Percentiles rank a stretch among this genome's conserved stretches.
Conservation (phyloP, 371 early-diverging fungal species). For the Nematocida sp. region DNA sequence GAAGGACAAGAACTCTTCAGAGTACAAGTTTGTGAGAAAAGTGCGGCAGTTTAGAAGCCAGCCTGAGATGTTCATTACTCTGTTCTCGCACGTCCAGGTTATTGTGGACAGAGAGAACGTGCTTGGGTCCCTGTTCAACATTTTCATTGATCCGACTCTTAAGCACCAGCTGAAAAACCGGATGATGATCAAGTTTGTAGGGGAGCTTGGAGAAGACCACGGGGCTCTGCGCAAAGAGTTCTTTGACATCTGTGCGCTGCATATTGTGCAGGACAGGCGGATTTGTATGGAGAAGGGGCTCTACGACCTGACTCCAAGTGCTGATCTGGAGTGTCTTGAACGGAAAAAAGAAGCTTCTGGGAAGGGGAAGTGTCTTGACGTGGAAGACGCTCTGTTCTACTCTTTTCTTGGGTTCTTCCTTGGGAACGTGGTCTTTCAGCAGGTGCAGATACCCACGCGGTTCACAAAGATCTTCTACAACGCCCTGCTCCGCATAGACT, state of each 20-base stretch:
- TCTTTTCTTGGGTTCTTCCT: conserved; percentile 40
- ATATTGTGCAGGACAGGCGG: conserved; percentile 19
- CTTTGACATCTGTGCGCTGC: conserved; percentile 32
- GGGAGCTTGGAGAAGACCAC: conserved; percentile 49
- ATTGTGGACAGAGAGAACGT: not conserved
- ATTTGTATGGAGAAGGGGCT: conserved; percentile 26
- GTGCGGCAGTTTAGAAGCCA: conserved; percentile 9
- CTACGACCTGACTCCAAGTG: not conserved
- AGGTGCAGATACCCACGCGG: conserved; percentile 23
- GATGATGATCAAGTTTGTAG: conserved; percentile 34
- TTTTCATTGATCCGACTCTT: conserved; percentile 4
- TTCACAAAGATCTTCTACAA: conserved; percentile 27
- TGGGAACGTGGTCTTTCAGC: conserved; percentile 45
- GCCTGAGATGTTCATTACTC: conserved; percentile 45
- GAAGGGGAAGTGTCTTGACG: not conserved
- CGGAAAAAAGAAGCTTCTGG: not conserved
- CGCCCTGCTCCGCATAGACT: conserved; percentile 21
- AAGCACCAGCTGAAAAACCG: conserved; percentile 2
- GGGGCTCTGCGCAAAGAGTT: conserved; percentile 48
- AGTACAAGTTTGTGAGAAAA: conserved; percentile 8
- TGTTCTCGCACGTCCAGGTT: conserved; percentile 3
- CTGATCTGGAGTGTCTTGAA: not conserved
- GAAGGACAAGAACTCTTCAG: not conserved
- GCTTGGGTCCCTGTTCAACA: conserved; percentile 7
- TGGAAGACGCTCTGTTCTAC: conserved; percentile 22